Percentiles rank a stretch among this genome's conserved stretches.
Conservation (phyloP, 2,329 filamentous ascomycete genomes). For the Trichoderma aggressivum region DNA sequence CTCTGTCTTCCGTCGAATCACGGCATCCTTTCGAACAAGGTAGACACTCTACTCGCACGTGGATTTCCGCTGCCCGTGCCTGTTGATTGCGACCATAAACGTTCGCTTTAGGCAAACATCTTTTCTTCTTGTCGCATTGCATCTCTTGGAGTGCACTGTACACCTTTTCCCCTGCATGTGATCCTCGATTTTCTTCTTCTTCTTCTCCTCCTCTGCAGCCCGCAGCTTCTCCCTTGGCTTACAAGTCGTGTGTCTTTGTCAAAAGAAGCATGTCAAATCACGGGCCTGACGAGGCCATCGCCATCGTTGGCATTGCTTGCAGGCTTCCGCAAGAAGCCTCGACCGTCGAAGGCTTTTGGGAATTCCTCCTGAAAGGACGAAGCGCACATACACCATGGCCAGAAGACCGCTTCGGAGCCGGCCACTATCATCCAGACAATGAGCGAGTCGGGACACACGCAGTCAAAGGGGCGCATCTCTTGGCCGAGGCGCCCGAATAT, state of each 20-base stretch:
- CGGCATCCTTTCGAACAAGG: background rate
- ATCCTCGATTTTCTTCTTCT: background rate
- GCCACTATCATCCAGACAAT: conserved; percentile 2
- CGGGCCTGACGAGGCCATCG: background rate
- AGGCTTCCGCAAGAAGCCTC: background rate
- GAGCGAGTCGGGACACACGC: conserved; percentile 8
- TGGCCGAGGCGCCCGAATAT: background rate
- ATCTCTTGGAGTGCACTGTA: background rate
- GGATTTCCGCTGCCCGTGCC: background rate
- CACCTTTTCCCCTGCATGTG: background rate
- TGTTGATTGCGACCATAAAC: background rate
- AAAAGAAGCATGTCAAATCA: background rate
- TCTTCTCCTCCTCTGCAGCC: background rate
- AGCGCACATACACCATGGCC: background rate
- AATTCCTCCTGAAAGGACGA: background rate
- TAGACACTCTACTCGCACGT: background rate
- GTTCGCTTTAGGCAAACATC: background rate
- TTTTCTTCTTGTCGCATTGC: background rate
- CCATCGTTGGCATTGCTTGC: background rate
- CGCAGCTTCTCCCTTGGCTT: background rate
- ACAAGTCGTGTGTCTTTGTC: background rate
- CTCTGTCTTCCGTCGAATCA: background rate
- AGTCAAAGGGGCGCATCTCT: conserved; percentile 10
- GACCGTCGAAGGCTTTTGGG: background rate
- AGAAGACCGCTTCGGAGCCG: conserved; percentile 4